phyloP scores from a whole-genome alignment of 2,329 filamentous ascomycete genomes.

The Fusarium palustre region DNA sequence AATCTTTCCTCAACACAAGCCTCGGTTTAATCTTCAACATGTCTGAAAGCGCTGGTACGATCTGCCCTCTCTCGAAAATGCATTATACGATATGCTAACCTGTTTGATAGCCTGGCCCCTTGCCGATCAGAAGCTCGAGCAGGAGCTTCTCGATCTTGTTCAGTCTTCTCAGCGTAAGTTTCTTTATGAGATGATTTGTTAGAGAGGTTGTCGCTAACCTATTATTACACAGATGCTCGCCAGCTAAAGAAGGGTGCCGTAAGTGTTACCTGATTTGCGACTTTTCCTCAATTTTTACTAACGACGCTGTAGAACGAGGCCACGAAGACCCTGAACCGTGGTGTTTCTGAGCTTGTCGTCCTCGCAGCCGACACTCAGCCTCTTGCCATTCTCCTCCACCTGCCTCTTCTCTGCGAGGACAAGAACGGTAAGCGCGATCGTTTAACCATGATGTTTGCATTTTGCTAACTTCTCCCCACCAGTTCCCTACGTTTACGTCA shows the following conservation, averaged over 20 bases:
- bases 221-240: slow-evolving; percentile 61
- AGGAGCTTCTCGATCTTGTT: slow-evolving; percentile 85
- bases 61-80: background rate
- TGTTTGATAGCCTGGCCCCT: slow-evolving; percentile 71
- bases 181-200: background rate
- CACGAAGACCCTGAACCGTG: slow-evolving; percentile 91
- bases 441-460: background rate
- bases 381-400: slow-evolving; percentile 87
- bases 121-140: slow-evolving; percentile 78
- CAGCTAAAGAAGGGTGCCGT: slow-evolving; percentile 87
- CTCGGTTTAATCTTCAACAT: slow-evolving; percentile 36
- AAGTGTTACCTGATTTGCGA: slow-evolving; percentile 50
- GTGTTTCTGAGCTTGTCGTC: slow-evolving; percentile 89
- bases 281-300: background rate
- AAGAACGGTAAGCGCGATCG: slow-evolving; percentile 62
- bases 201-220: slow-evolving; percentile 3
- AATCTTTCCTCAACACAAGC: slow-evolving; percentile 31
- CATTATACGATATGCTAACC: slow-evolving; percentile 29
- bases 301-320: slow-evolving; percentile 44
- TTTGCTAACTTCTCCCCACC: slow-evolving; percentile 23
- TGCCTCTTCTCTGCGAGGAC: slow-evolving; percentile 89
- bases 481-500: slow-evolving; percentile 74
- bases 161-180: slow-evolving; percentile 71
- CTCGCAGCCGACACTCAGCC: slow-evolving; percentile 90
- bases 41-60: slow-evolving; percentile 48